Base-by-base conservation (phyloP, 495 filamentous ascomycete genomes). In the Thozetella sp. region DNA sequence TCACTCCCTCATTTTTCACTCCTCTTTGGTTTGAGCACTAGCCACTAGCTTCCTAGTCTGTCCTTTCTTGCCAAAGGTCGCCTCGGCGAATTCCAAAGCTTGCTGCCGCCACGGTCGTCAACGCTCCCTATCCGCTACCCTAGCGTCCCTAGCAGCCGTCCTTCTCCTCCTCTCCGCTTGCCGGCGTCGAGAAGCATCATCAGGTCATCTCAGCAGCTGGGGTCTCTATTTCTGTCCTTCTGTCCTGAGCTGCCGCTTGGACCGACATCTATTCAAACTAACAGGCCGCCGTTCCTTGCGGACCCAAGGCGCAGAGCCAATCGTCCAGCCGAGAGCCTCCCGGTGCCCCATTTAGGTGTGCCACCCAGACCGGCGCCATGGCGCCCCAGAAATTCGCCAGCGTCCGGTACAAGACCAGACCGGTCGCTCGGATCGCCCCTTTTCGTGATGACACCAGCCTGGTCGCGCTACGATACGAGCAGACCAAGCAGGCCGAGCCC, bases 391-490 rank as follows among this genome's bases (percentile, higher is more conserved):
- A 61, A 63, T 70, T 68, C 55, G 59, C 65, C 51, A 72, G 63
- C 58, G 63, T 71, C 64, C 76, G 72, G 58, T 63, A 71, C 62
- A 73, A 65, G 57, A 63, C 60, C 48, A 61, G 65, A 53, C 65
- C 71, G 26, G 23, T 68, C 55, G 61, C 67, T 51, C 68, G 67
- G 22, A 63, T 78, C 45, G 64, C 73, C 34, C 66, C 78, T 25
- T 79, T 80, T 62, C 72, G 76, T 51, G 76, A 77, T 58, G 79
- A 82, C 66, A 71, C 74, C 25, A 74, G 72, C 63, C 66, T 84
- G 60, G 75, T 81, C 51, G 81, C 72, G 30, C 62, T 87, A 51
- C 78, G 82, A 19, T 87, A 88, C 69, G 81, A 85, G 61, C 73
- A 84, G 61, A 84, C 83, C 15, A 67, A 75, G 26, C 74, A 80